These are phyloP conservation scores for Pseudogymnoascus sp. DNA, from an alignment of 2,329 filamentous ascomycete genomes.

Conservation along the genomic window DNA sequence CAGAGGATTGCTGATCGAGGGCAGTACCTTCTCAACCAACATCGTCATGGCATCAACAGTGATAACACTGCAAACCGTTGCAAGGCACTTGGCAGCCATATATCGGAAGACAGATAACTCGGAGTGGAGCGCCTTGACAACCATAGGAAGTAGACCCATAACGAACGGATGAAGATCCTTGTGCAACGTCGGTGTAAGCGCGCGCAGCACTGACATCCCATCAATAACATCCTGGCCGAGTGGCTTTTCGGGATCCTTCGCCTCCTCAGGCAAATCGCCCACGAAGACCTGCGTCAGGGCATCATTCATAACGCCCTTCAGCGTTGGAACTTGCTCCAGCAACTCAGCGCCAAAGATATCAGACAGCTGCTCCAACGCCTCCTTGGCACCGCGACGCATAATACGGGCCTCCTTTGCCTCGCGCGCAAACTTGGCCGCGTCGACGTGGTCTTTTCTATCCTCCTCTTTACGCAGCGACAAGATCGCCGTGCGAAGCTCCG, in stretches of 20 bases:
- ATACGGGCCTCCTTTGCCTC: slow-evolving; percentile 86
- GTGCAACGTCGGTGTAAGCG: slow-evolving; percentile 85
- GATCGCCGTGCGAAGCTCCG: slow-evolving; percentile 69
- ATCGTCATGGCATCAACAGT: slow-evolving; percentile 93
- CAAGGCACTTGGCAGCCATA: slow-evolving; percentile 93
- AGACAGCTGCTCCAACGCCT: slow-evolving; percentile 83
- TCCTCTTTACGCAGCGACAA: slow-evolving; percentile 96
- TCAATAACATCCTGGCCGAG: slow-evolving; percentile 92
- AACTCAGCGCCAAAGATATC: slow-evolving; percentile 70
- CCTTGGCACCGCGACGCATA: slow-evolving; percentile 86
- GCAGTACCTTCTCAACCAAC: slow-evolving; percentile 85
- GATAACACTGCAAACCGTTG: slow-evolving; percentile 94
- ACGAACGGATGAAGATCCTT: slow-evolving; percentile 70
- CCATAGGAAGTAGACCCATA: slow-evolving; percentile 73
- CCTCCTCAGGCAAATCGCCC: slow-evolving; percentile 63
- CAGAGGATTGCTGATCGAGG: slow-evolving; percentile 82
- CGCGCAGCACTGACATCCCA: slow-evolving; percentile 85
- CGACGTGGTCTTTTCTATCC: slow-evolving; percentile 85
- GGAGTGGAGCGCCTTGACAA: slow-evolving; percentile 83
- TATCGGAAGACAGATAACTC: slow-evolving; percentile 89
- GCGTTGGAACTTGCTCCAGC: slow-evolving; percentile 76
- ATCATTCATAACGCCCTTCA: slow-evolving; percentile 73
- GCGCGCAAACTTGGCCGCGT: slow-evolving; percentile 81
- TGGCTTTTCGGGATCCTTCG: slow-evolving; percentile 64
- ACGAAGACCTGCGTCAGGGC: slow-evolving; percentile 72